Conservation (phyloP, 1,284 basidiomycete genomes). For the Rhodotorula sp. region DNA sequence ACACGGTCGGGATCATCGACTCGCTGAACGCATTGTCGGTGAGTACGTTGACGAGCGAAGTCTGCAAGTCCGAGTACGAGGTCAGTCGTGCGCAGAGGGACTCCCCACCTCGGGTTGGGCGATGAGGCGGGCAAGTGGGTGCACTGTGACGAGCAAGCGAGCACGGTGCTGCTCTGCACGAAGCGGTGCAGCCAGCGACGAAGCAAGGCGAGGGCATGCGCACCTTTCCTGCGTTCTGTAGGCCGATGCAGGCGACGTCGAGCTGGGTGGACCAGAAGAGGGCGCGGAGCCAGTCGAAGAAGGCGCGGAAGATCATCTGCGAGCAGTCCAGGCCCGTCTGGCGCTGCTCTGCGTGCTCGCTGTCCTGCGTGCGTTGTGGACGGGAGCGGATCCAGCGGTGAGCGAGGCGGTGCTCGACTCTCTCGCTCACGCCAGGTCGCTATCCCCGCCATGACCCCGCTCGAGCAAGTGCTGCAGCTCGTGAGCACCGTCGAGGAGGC, state of each 20-base stretch:
- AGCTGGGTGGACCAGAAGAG: slow-evolving; percentile 84
- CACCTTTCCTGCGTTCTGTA: slow-evolving; percentile 62
- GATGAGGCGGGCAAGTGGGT: neutral
- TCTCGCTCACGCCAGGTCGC: no score
- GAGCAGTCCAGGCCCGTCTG: no score
- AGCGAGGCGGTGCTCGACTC: neutral
- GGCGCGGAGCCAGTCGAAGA: slow-evolving; percentile 62
- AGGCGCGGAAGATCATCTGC: slow-evolving; percentile 59
- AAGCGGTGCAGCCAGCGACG: no score
- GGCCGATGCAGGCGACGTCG: slow-evolving; percentile 89
- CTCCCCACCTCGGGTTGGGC: neutral
- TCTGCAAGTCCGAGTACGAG: slow-evolving; percentile 29
- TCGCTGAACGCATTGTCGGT: slow-evolving; percentile 41
- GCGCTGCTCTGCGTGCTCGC: no score
- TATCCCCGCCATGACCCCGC: no score
- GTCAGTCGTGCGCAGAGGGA: no score
- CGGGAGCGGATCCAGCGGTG: neutral
- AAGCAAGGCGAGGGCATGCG: neutral
- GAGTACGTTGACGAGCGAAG: slow-evolving; percentile 48
- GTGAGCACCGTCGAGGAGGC: neutral
- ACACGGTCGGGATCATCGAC: slow-evolving; percentile 48
- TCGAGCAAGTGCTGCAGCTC: neutral
- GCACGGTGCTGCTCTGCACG: no score
- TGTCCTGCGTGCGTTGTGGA: no score
- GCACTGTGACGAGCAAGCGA: no score